Conservation (phyloP, 805 yeast species). For the Sugiyamaella mastotermitis region DNA sequence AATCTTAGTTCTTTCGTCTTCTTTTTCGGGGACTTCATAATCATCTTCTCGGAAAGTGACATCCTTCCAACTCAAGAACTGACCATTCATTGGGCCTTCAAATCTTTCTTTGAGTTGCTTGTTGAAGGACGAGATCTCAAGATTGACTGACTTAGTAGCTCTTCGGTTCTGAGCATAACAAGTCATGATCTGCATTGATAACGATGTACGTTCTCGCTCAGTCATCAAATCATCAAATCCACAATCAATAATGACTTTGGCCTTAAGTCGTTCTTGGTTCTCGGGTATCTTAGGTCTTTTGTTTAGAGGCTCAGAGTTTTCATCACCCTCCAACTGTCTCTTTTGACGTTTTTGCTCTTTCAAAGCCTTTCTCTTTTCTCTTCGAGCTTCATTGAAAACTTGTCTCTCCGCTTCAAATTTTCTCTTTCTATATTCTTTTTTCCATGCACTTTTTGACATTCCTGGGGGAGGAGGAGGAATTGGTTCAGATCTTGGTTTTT, state of each 20-base stretch:
- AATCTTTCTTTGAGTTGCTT: constrained; percentile 63
- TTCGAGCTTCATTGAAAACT: constrained; percentile 47
- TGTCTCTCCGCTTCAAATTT: constrained; percentile 61
- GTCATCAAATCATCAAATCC: constrained; percentile 87
- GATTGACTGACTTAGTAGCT: constrained; percentile 49
- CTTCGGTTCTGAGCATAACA: constrained; percentile 73
- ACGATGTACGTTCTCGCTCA: constrained; percentile 59
- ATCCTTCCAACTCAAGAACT: constrained; percentile 64
- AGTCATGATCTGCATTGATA: constrained; percentile 75
- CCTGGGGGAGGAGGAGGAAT: constrained; percentile 60
- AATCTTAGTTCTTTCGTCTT: constrained; percentile 31
- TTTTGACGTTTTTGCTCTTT: constrained; percentile 35
- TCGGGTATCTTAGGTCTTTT: constrained; percentile 12
- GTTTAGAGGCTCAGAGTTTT: constrained; percentile 25
- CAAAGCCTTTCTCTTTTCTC: constrained; percentile 45
- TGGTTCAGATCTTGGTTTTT: constrained; percentile 8
- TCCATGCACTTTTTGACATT: constrained; percentile 82
- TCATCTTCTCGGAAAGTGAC: constrained; percentile 44
- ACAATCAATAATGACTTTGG: constrained; percentile 73
- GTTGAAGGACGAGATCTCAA: constrained; percentile 59
- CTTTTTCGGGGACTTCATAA: constrained; percentile 28
- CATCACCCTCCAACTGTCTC: constrained; percentile 32
- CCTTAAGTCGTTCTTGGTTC: constrained; percentile 33
- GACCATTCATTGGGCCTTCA: constrained; percentile 48
- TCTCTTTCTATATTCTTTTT: constrained; percentile 54